Percentiles rank a stretch among this genome's conserved stretches.
phyloP scores from a whole-genome alignment of 2,329 filamentous ascomycete genomes.

The Penicillium glabrum region DNA sequence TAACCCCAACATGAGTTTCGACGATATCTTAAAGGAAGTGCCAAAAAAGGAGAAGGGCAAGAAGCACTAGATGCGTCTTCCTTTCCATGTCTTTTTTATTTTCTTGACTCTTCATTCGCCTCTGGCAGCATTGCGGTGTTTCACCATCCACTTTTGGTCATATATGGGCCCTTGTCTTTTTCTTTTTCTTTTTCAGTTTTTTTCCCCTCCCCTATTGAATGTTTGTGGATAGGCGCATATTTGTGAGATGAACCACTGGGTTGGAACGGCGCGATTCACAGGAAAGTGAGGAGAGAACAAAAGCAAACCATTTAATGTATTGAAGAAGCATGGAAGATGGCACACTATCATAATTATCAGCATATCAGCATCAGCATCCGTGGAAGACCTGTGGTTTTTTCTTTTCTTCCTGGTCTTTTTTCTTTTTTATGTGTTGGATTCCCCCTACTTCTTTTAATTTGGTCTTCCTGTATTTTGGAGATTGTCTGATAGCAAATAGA shows the following conservation, averaged over 20 bases:
- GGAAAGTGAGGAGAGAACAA: conserved; percentile 15
- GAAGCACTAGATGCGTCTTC: conserved; percentile 22
- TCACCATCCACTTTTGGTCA: neutral
- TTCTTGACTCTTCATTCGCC: conserved; percentile 2
- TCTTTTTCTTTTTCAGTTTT: conserved; percentile 3
- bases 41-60: conserved; percentile 37
- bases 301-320: conserved; percentile 19
- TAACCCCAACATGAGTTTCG: conserved; percentile 52
- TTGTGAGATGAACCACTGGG: conserved; percentile 13
- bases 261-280: conserved; percentile 22
- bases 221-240: conserved; percentile 25
- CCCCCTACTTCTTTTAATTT: conserved; percentile 18
- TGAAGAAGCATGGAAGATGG: conserved; percentile 15
- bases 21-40: conserved; percentile 47
- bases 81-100: conserved; percentile 9
- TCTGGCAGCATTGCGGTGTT: neutral
- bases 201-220: conserved; percentile 5
- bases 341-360: conserved; percentile 23
- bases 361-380: conserved; percentile 25
- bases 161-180: neutral
- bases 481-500: conserved; percentile 20
- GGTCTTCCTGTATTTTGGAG: conserved; percentile 7
- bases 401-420: conserved; percentile 7
- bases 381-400: conserved; percentile 8
- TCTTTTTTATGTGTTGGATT: conserved; percentile 18